A percentile compares a stretch with the other conserved stretches of the same genome.
These are phyloP conservation scores for Dentipellis fragilis DNA, from an alignment of 768 basidiomycete genomes.

Conservation along the genomic window DNA sequence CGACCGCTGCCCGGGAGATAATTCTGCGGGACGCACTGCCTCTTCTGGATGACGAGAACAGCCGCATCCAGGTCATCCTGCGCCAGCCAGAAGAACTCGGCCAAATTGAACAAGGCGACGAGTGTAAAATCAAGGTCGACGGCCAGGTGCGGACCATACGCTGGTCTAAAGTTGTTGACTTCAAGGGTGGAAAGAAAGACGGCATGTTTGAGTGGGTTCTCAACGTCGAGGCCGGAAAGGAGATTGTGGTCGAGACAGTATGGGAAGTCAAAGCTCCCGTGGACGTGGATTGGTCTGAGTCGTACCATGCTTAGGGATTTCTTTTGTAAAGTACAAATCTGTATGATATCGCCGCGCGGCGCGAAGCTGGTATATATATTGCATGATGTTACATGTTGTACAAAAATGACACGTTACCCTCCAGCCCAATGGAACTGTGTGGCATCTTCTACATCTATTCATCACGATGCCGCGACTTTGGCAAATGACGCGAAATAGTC, in stretches of 20 bases:
- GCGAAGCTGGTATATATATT: no score
- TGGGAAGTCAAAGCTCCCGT: conserved; percentile 43
- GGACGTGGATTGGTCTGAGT: conserved; percentile 19
- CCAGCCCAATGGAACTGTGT: no score
- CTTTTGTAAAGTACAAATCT: neutral
- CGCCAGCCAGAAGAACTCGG: conserved; percentile 37
- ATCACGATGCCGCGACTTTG: neutral
- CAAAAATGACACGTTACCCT: no score
- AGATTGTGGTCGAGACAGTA: conserved; percentile 33
- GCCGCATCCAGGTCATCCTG: conserved; percentile 32
- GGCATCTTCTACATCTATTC: neutral
- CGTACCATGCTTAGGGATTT: neutral
- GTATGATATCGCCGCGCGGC: no score
- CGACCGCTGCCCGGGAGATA: neutral
- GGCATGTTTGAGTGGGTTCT: conserved; percentile 49
- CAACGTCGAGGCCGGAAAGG: conserved; percentile 31
- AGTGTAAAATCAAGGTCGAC: conserved; percentile 19
- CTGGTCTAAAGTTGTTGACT: conserved; percentile 29
- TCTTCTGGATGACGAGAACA: conserved; percentile 25
- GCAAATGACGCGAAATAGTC: conserved; percentile 42
- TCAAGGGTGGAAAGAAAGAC: conserved; percentile 41
- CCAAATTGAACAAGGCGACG: conserved; percentile 31
- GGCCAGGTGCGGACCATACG: conserved; percentile 21
- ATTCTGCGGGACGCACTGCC: conserved; percentile 22
- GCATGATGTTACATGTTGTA: no score